Evolutionary conservation across 352 stramenopile species (phyloP).

Genomic region (Globisporangium abappressorium): DNA sequence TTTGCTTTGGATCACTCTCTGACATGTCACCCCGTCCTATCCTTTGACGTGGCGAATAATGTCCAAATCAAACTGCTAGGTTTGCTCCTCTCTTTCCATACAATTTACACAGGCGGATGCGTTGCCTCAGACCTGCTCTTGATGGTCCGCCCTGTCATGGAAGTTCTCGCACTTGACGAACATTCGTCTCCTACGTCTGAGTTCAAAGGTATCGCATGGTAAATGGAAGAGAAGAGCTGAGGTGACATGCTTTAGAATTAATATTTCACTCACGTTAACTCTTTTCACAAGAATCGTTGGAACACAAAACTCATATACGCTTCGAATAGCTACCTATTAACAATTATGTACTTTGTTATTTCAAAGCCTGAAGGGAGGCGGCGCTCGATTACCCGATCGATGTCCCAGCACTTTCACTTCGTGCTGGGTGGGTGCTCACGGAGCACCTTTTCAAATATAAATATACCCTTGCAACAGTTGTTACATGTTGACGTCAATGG

Average conservation of each 20-base stretch:
- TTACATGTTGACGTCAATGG: slow-evolving; percentile 10
- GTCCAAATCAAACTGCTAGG: neutral
- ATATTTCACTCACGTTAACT: neutral
- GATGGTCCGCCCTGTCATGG: neutral
- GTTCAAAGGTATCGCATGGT: neutral
- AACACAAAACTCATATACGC: neutral
- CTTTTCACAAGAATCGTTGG: neutral
- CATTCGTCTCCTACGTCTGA: neutral
- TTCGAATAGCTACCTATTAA: neutral
- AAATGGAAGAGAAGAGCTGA: neutral
- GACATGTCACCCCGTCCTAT: neutral
- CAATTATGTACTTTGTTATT: neutral
- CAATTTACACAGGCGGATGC: neutral
- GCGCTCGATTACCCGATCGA: neutral
- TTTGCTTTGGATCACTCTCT: neutral
- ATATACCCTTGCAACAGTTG: neutral
- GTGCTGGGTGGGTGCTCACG: neutral
- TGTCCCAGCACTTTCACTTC: neutral
- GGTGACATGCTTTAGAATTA: neutral
- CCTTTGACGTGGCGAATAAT: neutral
- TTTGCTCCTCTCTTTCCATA: neutral
- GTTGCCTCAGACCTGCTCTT: neutral
- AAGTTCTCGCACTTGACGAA: neutral
- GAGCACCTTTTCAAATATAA: neutral
- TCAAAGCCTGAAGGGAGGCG: neutral